Evolutionary conservation across 495 filamentous ascomycete genomes (phyloP).

Genomic region (Aspergillus haitiensis): DNA sequence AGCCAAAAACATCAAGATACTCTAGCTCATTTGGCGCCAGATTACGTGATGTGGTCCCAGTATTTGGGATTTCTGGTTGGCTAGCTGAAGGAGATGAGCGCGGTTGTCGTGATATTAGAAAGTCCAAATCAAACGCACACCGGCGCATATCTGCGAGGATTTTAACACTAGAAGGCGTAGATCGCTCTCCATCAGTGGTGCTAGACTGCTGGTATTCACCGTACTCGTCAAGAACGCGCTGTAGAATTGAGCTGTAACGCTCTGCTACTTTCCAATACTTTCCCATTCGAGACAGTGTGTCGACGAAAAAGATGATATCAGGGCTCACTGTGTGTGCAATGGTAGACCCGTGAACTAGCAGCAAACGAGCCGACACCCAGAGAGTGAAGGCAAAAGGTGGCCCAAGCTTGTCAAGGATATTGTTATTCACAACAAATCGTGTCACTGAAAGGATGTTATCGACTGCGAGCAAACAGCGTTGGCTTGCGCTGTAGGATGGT

Average conservation of each 20-base stretch:
- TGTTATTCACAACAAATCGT: slow-evolving; percentile 69
- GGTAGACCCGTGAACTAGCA: slow-evolving; percentile 84
- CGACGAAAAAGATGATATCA: slow-evolving; percentile 75
- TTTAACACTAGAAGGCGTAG: slow-evolving; percentile 75
- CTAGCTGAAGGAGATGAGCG: slow-evolving; percentile 46
- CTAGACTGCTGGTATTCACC: slow-evolving; percentile 68
- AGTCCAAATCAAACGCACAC: slow-evolving; percentile 80
- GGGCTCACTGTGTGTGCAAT: slow-evolving; percentile 78
- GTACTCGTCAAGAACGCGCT: slow-evolving; percentile 81
- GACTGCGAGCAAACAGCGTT: slow-evolving; percentile 77
- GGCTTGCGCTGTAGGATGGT: slow-evolving; percentile 76
- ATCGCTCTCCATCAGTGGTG: slow-evolving; percentile 58
- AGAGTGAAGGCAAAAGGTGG: slow-evolving; percentile 87
- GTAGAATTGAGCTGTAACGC: slow-evolving; percentile 75
- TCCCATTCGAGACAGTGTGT: slow-evolving; percentile 76
- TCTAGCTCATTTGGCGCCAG: slow-evolving; percentile 80
- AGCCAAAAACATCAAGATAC: slow-evolving; percentile 90
- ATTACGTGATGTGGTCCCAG: slow-evolving; percentile 49
- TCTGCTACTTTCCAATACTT: slow-evolving; percentile 81
- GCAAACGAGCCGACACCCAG: slow-evolving; percentile 85
- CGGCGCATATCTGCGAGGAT: slow-evolving; percentile 89
- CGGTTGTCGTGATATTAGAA: slow-evolving; percentile 81
- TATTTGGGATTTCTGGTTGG: slow-evolving; percentile 38
- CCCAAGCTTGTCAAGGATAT: slow-evolving; percentile 74
- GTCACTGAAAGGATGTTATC: slow-evolving; percentile 79